phyloP scores from a whole-genome alignment of 129 eudicot species.

The Flaveria bidentis region DNA sequence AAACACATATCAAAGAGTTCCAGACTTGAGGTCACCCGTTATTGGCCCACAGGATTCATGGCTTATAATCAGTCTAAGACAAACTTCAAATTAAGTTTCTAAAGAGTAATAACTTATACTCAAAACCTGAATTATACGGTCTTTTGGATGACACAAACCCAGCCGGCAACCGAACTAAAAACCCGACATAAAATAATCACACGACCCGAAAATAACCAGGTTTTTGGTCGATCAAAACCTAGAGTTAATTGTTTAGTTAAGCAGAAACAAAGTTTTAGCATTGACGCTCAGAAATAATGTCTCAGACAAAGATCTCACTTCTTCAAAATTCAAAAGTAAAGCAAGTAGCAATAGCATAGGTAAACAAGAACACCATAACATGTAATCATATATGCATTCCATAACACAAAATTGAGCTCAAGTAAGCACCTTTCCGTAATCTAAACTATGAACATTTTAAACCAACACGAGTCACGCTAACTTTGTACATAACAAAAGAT shows the following conservation, averaged over 20 bases:
- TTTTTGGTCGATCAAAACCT: not conserved
- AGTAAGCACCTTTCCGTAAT: conserved; percentile 1
- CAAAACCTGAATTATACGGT: no score
- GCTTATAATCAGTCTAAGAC: no score
- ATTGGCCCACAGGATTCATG: no score
- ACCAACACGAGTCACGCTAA: conserved; percentile 6
- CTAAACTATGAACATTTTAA: conserved; percentile 8
- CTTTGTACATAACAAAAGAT: conserved; percentile 7
- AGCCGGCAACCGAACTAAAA: no score
- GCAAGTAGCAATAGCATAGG: not conserved
- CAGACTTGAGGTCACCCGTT: no score
- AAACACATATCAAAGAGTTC: no score
- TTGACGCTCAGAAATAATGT: not conserved
- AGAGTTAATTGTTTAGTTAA: not conserved
- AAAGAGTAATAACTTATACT: no score
- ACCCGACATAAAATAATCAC: not conserved
- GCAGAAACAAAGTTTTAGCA: not conserved
- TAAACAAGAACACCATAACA: not conserved
- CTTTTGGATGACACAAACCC: no score
- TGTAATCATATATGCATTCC: not conserved
- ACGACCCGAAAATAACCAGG: not conserved
- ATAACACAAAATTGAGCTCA: not conserved
- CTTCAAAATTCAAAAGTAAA: not conserved
- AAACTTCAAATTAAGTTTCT: no score
- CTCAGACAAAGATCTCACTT: not conserved